A percentile compares a stretch with the other conserved stretches of the same genome.
Evolutionary conservation across 257 asterid genomes (phyloP).

Genomic region (Vinca minor): DNA sequence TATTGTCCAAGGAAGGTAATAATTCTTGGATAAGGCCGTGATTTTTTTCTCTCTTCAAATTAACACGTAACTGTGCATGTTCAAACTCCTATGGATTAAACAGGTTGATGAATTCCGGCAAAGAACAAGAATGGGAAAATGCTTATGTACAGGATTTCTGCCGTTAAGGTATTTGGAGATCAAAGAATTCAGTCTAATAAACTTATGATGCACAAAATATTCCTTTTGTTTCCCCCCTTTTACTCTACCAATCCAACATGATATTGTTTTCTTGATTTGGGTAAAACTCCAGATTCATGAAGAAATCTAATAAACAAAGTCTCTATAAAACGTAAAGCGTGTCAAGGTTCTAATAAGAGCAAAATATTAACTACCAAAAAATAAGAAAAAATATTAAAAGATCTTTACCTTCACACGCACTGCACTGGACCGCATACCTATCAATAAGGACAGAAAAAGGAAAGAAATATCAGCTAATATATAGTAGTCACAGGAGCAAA

Average conservation of each 20-base stretch:
- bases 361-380: not conserved
- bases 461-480: slow-evolving; percentile 1
- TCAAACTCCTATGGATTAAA: not conserved
- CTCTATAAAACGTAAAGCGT: not conserved
- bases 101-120: not conserved
- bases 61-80: not conserved
- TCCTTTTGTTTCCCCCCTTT: not conserved
- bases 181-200: not conserved
- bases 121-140: not conserved
- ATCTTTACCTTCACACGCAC: slow-evolving; percentile 63
- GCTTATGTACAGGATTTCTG: too few relatives aligned
- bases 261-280: not conserved
- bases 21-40: not conserved
- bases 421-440: slow-evolving; percentile 65
- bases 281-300: too few relatives aligned
- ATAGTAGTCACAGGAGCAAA: not conserved
- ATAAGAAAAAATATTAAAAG: not conserved
- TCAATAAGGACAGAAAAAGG: slow-evolving; percentile 6
- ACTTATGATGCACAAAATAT: not conserved
- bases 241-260: not conserved
- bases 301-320: not conserved
- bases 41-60: too few relatives aligned
- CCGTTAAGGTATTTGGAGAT: not conserved
- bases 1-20: not conserved
- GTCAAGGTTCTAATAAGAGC: not conserved